Evolutionary conservation across 176 grass and related monocot species (phyloP).

Genomic region (Chloris gayana): DNA sequence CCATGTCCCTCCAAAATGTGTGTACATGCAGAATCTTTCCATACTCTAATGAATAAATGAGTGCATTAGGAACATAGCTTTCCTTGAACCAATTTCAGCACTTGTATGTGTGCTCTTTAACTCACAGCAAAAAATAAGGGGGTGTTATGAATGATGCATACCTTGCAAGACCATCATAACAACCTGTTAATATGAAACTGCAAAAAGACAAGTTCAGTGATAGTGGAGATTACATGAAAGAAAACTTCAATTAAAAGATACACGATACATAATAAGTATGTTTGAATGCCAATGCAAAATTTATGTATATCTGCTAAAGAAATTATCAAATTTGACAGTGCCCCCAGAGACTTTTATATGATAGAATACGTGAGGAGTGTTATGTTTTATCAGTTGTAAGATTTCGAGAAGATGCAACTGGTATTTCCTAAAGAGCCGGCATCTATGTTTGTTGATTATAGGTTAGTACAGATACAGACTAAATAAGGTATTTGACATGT

Average conservation of each 20-base stretch:
- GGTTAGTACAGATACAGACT: not conserved
- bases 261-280: not conserved
- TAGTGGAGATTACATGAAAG: conserved; percentile 1
- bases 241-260: conserved; percentile 27
- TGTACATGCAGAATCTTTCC: conserved; percentile 73
- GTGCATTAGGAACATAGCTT: conserved; percentile 7
- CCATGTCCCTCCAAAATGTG: conserved; percentile 81
- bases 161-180: conserved; percentile 86
- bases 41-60: conserved; percentile 62
- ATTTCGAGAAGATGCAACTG: not conserved
- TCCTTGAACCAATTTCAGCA: conserved; percentile 12
- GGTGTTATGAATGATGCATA: conserved; percentile 34
- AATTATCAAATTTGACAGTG: not conserved
- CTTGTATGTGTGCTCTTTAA: not conserved
- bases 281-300: not conserved
- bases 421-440: not conserved
- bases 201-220: conserved; percentile 43
- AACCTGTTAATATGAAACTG: conserved; percentile 93
- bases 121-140: not conserved
- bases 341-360: not conserved
- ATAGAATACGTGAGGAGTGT: not conserved
- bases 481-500: not conserved
- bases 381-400: not conserved
- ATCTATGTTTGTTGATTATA: not conserved
- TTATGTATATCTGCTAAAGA: conserved; percentile 1